Conservation (phyloP, 345 rosid species). For the Hibiscus syriacus region DNA sequence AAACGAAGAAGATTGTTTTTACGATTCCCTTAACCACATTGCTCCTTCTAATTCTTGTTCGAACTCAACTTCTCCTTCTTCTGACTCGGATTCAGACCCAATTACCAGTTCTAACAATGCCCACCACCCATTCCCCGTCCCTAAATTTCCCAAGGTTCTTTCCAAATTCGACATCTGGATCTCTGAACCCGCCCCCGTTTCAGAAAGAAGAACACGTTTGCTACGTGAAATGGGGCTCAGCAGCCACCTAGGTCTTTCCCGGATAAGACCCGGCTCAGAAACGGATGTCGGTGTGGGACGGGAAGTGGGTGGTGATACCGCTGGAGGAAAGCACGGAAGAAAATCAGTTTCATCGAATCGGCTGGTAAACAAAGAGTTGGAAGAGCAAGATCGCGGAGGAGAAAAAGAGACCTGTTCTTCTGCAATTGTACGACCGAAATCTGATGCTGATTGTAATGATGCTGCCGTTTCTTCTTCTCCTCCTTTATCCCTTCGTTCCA, state of each 20-base stretch:
- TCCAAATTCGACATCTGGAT: slow-evolving; percentile 68
- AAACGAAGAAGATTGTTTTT: slow-evolving; percentile 37
- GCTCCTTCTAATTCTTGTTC: slow-evolving; percentile 42
- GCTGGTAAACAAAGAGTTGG: background rate
- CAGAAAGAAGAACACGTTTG: slow-evolving; percentile 61
- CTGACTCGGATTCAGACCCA: slow-evolving; percentile 60
- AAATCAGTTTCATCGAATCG: slow-evolving; percentile 3
- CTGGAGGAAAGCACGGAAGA: slow-evolving; percentile 17
- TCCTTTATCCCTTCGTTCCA: slow-evolving; percentile 18
- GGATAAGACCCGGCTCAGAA: slow-evolving; percentile 37
- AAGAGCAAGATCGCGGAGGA: background rate
- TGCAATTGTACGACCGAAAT: background rate
- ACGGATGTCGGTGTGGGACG: background rate
- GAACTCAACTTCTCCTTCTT: slow-evolving; percentile 57
- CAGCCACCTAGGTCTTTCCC: slow-evolving; percentile 38
- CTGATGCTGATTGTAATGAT: slow-evolving; percentile 5
- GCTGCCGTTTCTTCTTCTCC: slow-evolving; percentile 33
- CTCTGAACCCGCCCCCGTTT: slow-evolving; percentile 68
- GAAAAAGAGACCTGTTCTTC: background rate
- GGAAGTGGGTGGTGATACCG: background rate
- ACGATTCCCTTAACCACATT: slow-evolving; percentile 75
- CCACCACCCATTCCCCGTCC: slow-evolving; percentile 33
- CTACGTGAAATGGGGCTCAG: slow-evolving; percentile 58
- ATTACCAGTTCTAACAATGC: slow-evolving; percentile 20
- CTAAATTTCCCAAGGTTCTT: slow-evolving; percentile 36